These are phyloP conservation scores for Pseudonitzschia pungens DNA, from an alignment of 108 stramenopile genomes.

Conservation along the genomic window DNA sequence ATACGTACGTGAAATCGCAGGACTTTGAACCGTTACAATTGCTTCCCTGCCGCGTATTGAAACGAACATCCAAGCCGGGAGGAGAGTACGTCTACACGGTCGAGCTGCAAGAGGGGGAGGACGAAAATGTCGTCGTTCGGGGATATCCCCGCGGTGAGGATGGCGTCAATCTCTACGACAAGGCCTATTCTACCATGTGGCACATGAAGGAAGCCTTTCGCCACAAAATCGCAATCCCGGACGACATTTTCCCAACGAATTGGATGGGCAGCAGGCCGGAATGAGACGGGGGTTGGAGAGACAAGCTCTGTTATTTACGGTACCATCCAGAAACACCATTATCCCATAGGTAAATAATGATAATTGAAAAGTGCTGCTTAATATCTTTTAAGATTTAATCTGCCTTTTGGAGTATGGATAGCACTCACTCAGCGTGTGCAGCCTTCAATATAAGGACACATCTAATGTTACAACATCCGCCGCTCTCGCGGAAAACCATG, in stretches of 20 bases:
- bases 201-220: constrained; percentile 57
- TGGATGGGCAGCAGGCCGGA: constrained; percentile 35
- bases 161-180: constrained; percentile 38
- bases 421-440: no score
- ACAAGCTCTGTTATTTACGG: no score
- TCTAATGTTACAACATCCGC: no score
- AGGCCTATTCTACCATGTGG: constrained; percentile 42
- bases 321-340: no score
- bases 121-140: constrained; percentile 15
- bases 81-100: constrained; percentile 24
- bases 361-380: no score
- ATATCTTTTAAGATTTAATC: no score
- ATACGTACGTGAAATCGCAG: constrained; percentile 9
- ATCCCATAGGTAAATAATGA: no score
- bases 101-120: constrained; percentile 3
- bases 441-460: no score
- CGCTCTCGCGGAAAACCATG: no score
- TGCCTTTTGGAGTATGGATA: no score
- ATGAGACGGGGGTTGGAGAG: no score
- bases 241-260: constrained; percentile 47
- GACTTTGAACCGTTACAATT: constrained; percentile 6
- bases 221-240: constrained; percentile 51
- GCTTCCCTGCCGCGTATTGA: constrained; percentile 36
- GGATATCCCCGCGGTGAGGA: constrained; percentile 17
- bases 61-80: neutral